These are phyloP conservation scores for Dendrothele bispora DNA, from an alignment of 768 basidiomycete species.

Conservation along the genomic window DNA sequence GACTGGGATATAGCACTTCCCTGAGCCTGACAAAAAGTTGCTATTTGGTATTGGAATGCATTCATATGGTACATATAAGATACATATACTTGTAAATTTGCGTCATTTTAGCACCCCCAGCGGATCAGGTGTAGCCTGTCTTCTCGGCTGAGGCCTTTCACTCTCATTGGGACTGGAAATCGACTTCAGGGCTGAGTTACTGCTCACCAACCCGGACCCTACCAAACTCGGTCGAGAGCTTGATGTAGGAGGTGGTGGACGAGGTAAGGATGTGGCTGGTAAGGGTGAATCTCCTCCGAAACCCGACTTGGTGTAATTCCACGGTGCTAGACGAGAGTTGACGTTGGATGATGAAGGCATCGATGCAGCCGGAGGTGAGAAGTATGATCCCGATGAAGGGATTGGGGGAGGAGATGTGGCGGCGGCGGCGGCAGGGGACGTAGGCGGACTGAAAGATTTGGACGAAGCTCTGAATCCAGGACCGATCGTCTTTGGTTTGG, in stretches of 20 bases:
- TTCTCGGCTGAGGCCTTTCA: not conserved
- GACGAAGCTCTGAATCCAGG: not conserved
- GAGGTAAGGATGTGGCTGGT: slow-evolving; percentile 46
- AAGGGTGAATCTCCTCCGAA: slow-evolving; percentile 37
- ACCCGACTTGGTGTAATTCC: slow-evolving; percentile 56
- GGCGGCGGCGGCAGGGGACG: slow-evolving; percentile 13
- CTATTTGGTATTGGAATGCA: not conserved
- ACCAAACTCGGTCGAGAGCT: slow-evolving; percentile 31
- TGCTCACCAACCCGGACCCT: no score
- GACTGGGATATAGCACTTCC: no score
- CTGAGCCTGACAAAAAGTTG: no score
- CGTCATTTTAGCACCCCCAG: slow-evolving; percentile 15
- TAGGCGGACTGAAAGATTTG: slow-evolving; percentile 11
- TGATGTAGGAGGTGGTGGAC: slow-evolving; percentile 51
- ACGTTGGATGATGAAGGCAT: slow-evolving; percentile 7
- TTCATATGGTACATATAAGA: not conserved
- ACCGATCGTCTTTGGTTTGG: slow-evolving; percentile 21
- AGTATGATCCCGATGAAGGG: slow-evolving; percentile 2
- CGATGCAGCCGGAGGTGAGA: slow-evolving; percentile 14
- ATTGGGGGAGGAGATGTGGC: slow-evolving; percentile 7
- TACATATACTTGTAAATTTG: not conserved
- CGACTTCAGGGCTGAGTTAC: slow-evolving; percentile 16
- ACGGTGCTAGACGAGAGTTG: slow-evolving; percentile 41
- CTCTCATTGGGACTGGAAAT: not conserved
- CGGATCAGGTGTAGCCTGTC: slow-evolving; percentile 8